Conservation (phyloP, 345 rosid genomes). For the Streptanthus diversifolius region DNA sequence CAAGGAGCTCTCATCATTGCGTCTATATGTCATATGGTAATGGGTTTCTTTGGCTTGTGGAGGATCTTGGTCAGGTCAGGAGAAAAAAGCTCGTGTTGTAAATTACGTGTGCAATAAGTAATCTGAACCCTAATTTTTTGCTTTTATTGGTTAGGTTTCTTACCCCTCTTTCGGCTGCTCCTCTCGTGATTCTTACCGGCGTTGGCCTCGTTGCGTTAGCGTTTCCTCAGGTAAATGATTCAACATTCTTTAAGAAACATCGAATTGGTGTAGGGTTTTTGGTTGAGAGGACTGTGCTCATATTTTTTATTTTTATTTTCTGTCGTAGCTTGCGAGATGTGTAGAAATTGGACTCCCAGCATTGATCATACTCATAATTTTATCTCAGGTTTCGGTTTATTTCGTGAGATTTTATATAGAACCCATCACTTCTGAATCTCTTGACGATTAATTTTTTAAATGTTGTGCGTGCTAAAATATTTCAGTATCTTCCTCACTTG, state of each 20-base stretch:
- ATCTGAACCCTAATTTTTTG: background rate
- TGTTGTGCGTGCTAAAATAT: background rate
- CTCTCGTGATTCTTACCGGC: constrained; percentile 80
- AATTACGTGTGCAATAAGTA: background rate
- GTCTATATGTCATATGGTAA: constrained; percentile 49
- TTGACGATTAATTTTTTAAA: background rate
- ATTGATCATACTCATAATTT: constrained; percentile 52
- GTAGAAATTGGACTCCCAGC: constrained; percentile 84
- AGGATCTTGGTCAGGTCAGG: constrained; percentile 60
- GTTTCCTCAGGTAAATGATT: constrained; percentile 62
- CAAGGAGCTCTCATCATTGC: constrained; percentile 85
- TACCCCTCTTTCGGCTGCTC: constrained; percentile 74
- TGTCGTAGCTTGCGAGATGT: constrained; percentile 65
- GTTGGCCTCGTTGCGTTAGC: constrained; percentile 67
- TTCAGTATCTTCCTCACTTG: constrained; percentile 65
- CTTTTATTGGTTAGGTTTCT: constrained; percentile 48
- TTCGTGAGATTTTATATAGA: background rate
- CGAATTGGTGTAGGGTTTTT: background rate
- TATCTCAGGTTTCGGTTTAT: constrained; percentile 61
- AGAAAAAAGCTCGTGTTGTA: background rate
- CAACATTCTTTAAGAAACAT: background rate
- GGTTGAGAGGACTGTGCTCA: background rate
- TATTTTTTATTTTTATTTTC: background rate
- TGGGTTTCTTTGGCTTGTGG: constrained; percentile 88
- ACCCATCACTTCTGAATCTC: background rate